Conservation (phyloP, 169 alveolate species). For the Neospora caninum region DNA sequence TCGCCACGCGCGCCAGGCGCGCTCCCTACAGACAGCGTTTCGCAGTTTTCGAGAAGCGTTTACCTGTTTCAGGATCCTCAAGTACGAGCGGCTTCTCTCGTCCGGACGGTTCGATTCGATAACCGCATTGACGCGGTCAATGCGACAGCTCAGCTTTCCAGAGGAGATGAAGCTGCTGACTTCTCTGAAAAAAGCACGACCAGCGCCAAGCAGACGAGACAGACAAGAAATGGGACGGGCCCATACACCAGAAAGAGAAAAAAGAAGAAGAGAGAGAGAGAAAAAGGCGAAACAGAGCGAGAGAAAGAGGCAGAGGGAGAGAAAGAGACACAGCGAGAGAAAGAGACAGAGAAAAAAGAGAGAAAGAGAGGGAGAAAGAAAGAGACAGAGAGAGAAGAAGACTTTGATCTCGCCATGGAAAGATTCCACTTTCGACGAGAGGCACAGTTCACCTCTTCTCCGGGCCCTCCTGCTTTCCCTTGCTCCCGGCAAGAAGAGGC, state of each 20-base stretch:
- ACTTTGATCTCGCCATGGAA: no score
- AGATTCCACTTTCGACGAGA: no score
- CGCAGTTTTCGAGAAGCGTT: neutral
- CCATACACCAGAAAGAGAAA: no score
- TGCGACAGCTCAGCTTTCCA: constrained; percentile 93
- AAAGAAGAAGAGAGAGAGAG: no score
- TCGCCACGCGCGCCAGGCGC: no score
- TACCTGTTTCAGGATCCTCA: constrained; percentile 85
- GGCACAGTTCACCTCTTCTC: no score
- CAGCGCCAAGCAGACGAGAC: neutral
- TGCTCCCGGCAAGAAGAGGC: no score
- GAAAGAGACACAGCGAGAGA: neutral
- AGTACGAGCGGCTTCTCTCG: constrained; percentile 87
- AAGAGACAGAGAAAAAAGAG: no score
- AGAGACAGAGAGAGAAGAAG: neutral
- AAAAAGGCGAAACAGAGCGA: neutral
- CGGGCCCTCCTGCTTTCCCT: no score
- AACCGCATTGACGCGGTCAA: constrained; percentile 95
- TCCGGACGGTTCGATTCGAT: constrained; percentile 92
- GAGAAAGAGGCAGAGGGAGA: neutral
- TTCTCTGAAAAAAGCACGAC: constrained; percentile 75
- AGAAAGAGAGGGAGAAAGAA: neutral
- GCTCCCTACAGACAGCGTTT: no score
- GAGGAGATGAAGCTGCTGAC: constrained; percentile 90
- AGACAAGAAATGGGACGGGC: neutral